A percentile compares a stretch with the other conserved stretches of the same genome.
phyloP scores from a whole-genome alignment of 805 yeast genomes.

The Barnettozyma californica region DNA sequence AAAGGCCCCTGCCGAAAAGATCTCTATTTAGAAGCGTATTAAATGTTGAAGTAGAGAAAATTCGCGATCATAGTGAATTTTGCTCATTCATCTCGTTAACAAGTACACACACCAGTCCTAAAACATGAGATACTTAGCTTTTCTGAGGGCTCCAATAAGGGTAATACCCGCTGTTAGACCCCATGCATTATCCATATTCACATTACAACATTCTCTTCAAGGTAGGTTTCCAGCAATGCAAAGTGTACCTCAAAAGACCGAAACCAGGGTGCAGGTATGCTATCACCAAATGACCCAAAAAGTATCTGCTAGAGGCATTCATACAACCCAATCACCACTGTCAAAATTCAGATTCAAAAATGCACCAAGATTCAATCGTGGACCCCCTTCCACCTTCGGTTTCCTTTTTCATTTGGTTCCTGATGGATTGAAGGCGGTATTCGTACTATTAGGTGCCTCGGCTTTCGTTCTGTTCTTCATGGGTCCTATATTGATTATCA shows the following conservation, averaged over 20 bases:
- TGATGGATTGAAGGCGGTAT: conserved; percentile 9
- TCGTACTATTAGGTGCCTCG: conserved; percentile 10
- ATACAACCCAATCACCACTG: not conserved
- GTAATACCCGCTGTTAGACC: not conserved
- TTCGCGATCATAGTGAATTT: not conserved
- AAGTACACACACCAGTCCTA: not conserved
- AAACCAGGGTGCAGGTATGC: not conserved
- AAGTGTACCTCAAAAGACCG: not conserved
- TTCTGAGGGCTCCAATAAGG: not conserved
- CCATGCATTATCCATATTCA: not conserved
- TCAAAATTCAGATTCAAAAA: not conserved
- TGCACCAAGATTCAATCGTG: conserved; percentile 15
- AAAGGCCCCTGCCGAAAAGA: conserved; percentile 17
- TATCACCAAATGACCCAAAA: not conserved
- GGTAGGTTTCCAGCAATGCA: not conserved
- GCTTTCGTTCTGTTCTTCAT: conserved; percentile 14
- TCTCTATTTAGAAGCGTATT: not conserved
- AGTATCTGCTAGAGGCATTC: not conserved
- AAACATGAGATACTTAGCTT: not conserved
- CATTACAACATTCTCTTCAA: not conserved
- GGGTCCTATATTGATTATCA: conserved; percentile 21
- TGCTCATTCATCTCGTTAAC: too few relatives aligned
- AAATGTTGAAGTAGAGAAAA: not conserved
- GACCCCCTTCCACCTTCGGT: conserved; percentile 11
- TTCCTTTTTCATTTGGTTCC: conserved; percentile 11